phyloP scores from a whole-genome alignment of 1,139 yeast species.

The Candida neerlandica region DNA sequence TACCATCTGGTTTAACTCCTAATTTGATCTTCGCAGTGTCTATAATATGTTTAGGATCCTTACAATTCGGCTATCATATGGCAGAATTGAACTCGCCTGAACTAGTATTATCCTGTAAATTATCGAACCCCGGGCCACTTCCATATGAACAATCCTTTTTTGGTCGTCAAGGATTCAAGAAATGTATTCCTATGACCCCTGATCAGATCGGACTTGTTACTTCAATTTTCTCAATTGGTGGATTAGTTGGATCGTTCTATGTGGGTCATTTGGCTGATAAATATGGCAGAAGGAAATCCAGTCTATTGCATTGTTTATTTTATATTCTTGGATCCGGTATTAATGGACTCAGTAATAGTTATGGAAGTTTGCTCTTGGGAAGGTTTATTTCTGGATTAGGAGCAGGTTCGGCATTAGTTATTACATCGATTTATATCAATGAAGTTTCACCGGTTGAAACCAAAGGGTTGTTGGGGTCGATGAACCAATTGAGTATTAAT shows the following conservation, averaged over 20 bases:
- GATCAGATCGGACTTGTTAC: conserved; percentile 79
- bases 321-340: conserved; percentile 70
- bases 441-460: conserved; percentile 72
- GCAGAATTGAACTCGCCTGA: conserved; percentile 52
- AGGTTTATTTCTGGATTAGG: conserved; percentile 80
- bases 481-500: conserved; percentile 86
- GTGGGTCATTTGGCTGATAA: conserved; percentile 72
- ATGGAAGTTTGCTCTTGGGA: conserved; percentile 57
- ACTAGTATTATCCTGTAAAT: conserved; percentile 40
- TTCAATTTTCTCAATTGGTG: conserved; percentile 84
- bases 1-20: conserved; percentile 23
- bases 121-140: conserved; percentile 31
- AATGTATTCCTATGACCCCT: conserved; percentile 62
- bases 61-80: conserved; percentile 55
- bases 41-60: conserved; percentile 45
- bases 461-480: conserved; percentile 80
- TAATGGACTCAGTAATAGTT: conserved; percentile 54
- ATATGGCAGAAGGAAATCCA: conserved; percentile 64
- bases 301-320: conserved; percentile 56
- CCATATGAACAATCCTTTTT: conserved; percentile 40
- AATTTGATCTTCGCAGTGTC: conserved; percentile 33
- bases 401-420: conserved; percentile 86
- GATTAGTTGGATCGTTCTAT: conserved; percentile 72
- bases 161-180: conserved; percentile 36
- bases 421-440: conserved; percentile 77